phyloP scores from a whole-genome alignment of 2,329 filamentous ascomycete species.

The Cryphonectria parasitica region DNA sequence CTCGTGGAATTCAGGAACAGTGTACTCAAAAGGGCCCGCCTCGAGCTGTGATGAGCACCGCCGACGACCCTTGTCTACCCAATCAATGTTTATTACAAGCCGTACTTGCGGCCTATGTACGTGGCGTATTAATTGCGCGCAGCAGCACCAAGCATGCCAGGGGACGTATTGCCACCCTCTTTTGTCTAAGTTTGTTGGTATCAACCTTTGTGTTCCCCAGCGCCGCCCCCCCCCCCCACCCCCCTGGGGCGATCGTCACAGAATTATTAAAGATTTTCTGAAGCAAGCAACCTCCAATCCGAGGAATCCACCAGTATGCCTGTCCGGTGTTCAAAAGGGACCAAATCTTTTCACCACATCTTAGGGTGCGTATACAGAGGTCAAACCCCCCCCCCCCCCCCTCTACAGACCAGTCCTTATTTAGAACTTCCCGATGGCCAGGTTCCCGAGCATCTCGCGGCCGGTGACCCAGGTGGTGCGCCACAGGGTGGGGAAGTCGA shows the following conservation, averaged over 20 bases:
- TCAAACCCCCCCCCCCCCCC: not conserved
- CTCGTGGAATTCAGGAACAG: not conserved
- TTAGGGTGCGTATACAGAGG: not conserved
- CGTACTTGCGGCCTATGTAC: slow-evolving; percentile 13
- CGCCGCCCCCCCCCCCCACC: too few relatives aligned
- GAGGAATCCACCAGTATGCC: not conserved
- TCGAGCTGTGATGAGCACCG: not conserved
- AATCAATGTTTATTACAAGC: not conserved
- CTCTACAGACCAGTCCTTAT: too few relatives aligned
- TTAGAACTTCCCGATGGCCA: slow-evolving; percentile 71
- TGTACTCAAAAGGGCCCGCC: not conserved
- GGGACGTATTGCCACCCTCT: not conserved
- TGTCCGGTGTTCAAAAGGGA: not conserved
- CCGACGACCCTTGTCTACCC: not conserved
- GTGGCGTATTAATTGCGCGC: not conserved
- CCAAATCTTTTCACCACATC: not conserved
- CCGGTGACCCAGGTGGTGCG: slow-evolving; percentile 75
- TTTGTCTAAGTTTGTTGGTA: not conserved
- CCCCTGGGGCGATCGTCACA: too few relatives aligned
- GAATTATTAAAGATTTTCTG: not conserved
- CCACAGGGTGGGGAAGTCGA: slow-evolving; percentile 86
- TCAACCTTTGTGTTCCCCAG: not conserved
- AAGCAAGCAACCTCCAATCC: not conserved
- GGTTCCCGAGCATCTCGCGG: slow-evolving; percentile 74
- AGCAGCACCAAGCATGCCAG: not conserved